Evolutionary conservation across 371 early-diverging fungal genomes (phyloP).

Genomic region (Mucor mucedo): DNA sequence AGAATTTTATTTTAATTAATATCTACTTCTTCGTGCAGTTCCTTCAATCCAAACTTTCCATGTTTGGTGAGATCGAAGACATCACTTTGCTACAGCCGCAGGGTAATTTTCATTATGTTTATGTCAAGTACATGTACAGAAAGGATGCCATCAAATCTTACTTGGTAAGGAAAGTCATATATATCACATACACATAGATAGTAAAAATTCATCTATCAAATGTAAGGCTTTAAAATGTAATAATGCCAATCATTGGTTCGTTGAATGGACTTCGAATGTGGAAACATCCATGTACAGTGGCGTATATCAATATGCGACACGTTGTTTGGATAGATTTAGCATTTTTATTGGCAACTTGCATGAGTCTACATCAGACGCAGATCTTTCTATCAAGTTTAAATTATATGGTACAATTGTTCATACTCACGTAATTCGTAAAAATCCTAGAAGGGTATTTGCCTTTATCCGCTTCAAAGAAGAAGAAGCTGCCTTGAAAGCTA

Average conservation of each 20-base stretch:
- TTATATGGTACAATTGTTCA: conserved; percentile 63
- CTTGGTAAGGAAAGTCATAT: conserved; percentile 46
- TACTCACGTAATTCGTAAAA: conserved; percentile 56
- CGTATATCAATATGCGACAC: background rate
- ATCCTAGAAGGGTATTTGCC: conserved; percentile 56
- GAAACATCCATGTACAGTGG: conserved; percentile 23
- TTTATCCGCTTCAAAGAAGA: conserved; percentile 70
- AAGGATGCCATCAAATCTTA: conserved; percentile 85
- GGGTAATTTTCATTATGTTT: conserved; percentile 61
- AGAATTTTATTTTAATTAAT: background rate
- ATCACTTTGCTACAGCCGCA: conserved; percentile 58
- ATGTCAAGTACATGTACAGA: conserved; percentile 76
- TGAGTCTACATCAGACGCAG: conserved; percentile 49
- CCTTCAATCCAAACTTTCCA: conserved; percentile 13
- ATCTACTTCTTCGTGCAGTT: conserved; percentile 9
- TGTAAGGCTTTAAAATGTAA: conserved; percentile 12
- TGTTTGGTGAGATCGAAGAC: conserved; percentile 77
- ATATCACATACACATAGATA: background rate
- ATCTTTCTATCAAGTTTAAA: conserved; percentile 57
- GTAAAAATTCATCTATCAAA: background rate
- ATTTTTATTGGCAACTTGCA: conserved; percentile 79
- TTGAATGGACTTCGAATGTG: conserved; percentile 75
- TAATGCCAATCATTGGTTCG: conserved; percentile 48
- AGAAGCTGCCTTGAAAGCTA: conserved; percentile 55
- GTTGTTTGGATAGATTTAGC: conserved; percentile 52